Evolutionary conservation across 2,329 filamentous ascomycete genomes (phyloP).

Genomic region (Colletotrichum somersetense): DNA sequence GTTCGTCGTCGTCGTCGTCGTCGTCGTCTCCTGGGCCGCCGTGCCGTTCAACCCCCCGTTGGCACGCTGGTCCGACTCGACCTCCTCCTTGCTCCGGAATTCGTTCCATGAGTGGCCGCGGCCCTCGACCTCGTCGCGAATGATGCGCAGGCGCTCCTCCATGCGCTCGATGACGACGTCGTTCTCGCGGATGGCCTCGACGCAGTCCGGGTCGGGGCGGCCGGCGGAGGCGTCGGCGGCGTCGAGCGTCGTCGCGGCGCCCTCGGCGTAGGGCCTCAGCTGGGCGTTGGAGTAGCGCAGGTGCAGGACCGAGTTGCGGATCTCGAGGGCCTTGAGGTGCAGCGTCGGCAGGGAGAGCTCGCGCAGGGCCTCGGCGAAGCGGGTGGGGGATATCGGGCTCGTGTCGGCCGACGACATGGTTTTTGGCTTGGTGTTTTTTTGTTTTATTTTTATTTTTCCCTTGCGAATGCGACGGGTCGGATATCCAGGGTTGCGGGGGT

Average conservation of each 20-base stretch:
- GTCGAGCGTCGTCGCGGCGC: slow-evolving; percentile 49
- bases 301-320: slow-evolving; percentile 80
- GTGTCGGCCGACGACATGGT: slow-evolving; percentile 76
- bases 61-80: slow-evolving; percentile 47
- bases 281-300: slow-evolving; percentile 81
- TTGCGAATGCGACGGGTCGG: background rate
- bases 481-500: background rate
- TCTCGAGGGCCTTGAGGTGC: slow-evolving; percentile 80
- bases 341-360: slow-evolving; percentile 76
- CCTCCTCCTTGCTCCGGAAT: slow-evolving; percentile 63
- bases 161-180: slow-evolving; percentile 76
- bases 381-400: slow-evolving; percentile 69
- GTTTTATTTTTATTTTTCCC: slow-evolving; percentile 11
- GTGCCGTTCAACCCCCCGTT: slow-evolving; percentile 7
- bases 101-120: slow-evolving; percentile 69
- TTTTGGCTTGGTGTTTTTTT: background rate
- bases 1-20: slow-evolving; percentile 39
- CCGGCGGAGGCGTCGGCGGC: slow-evolving; percentile 44
- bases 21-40: slow-evolving; percentile 11
- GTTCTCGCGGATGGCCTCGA: slow-evolving; percentile 81
- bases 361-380: slow-evolving; percentile 76
- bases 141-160: slow-evolving; percentile 72
- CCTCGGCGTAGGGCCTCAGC: slow-evolving; percentile 76
- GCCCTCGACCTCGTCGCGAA: slow-evolving; percentile 73
- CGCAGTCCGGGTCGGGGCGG: slow-evolving; percentile 74